These are phyloP conservation scores for Leucosporidium scottii DNA, from an alignment of 768 basidiomycete species.

Conservation along the genomic window DNA sequence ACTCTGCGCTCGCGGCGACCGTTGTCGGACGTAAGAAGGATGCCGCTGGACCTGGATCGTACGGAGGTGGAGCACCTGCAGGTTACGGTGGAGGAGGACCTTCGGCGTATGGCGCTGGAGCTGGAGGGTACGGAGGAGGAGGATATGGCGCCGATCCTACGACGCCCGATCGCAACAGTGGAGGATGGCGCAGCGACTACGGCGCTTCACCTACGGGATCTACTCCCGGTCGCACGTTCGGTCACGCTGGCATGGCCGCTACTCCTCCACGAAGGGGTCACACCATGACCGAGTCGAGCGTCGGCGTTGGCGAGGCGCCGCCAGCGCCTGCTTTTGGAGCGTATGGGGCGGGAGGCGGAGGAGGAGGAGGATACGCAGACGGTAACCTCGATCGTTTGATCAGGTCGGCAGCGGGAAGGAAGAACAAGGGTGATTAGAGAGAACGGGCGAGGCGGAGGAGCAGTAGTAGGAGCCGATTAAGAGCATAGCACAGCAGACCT, in stretches of 20 bases:
- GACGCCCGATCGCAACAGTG: not conserved
- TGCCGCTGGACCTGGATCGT: slow-evolving; percentile 12
- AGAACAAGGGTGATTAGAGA: slow-evolving; percentile 30
- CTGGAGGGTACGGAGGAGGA: not conserved
- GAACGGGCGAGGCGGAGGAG: not conserved
- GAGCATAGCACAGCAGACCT: too few species aligned
- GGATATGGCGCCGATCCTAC: not conserved
- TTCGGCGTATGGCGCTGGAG: not conserved
- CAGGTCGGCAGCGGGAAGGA: slow-evolving; percentile 13
- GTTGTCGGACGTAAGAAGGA: slow-evolving; percentile 46
- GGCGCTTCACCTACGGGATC: not conserved
- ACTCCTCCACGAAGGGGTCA: slow-evolving; percentile 25
- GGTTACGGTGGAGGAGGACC: slow-evolving; percentile 1
- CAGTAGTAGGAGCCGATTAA: too few species aligned
- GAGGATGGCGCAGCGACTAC: slow-evolving; percentile 2
- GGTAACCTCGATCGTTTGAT: slow-evolving; percentile 11
- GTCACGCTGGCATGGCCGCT: slow-evolving; percentile 2
- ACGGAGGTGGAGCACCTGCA: not conserved
- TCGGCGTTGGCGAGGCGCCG: not conserved
- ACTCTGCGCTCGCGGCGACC: slow-evolving; percentile 57
- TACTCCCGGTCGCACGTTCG: slow-evolving; percentile 3
- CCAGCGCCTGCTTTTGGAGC: not conserved
- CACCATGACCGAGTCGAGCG: slow-evolving; percentile 4
- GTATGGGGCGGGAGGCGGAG: slow-evolving; percentile 8
- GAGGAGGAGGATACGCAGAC: slow-evolving; percentile 9